These are phyloP conservation scores for Jacaranda mimosifolia DNA, from an alignment of 257 asterid genomes.

Conservation along the genomic window DNA sequence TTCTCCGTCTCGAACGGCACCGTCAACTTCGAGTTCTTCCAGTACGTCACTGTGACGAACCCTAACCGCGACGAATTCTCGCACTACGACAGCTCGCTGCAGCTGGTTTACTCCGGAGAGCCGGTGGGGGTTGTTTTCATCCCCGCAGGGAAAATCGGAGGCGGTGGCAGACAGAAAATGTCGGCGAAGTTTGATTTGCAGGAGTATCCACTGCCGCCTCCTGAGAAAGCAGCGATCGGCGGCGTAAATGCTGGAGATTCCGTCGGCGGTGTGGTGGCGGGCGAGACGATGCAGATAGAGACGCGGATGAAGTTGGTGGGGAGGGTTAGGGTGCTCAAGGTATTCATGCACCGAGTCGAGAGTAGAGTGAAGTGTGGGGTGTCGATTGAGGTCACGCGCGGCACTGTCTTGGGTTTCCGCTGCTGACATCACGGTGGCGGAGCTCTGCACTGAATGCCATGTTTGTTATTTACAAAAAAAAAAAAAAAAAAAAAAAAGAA, in stretches of 20 bases:
- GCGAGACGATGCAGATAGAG: slow-evolving; percentile 77
- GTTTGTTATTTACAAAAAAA: not conserved
- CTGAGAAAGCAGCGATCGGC: slow-evolving; percentile 50
- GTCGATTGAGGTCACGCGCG: slow-evolving; percentile 71
- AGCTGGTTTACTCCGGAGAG: slow-evolving; percentile 80
- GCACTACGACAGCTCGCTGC: slow-evolving; percentile 97
- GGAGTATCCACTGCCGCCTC: slow-evolving; percentile 69
- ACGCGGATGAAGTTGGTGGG: slow-evolving; percentile 90
- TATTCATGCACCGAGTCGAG: slow-evolving; percentile 82
- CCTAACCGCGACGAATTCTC: slow-evolving; percentile 92
- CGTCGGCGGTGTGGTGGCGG: slow-evolving; percentile 37
- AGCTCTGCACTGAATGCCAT: slow-evolving; percentile 6
- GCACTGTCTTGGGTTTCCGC: slow-evolving; percentile 78
- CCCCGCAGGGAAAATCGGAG: slow-evolving; percentile 88
- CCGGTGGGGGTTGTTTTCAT: slow-evolving; percentile 87
- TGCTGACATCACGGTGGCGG: slow-evolving; percentile 54
- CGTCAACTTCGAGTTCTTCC: slow-evolving; percentile 85
- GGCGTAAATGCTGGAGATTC: slow-evolving; percentile 21
- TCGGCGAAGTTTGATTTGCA: slow-evolving; percentile 84
- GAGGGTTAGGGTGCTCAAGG: slow-evolving; percentile 84
- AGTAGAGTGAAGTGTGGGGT: slow-evolving; percentile 75
- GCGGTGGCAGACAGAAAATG: slow-evolving; percentile 83
- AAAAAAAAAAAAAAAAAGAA: not conserved
- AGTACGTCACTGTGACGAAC: slow-evolving; percentile 83
- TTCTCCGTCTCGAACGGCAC: slow-evolving; percentile 82